Evolutionary conservation across 495 filamentous ascomycete genomes (phyloP).

Genomic region (Penicillium robsamsonii): DNA sequence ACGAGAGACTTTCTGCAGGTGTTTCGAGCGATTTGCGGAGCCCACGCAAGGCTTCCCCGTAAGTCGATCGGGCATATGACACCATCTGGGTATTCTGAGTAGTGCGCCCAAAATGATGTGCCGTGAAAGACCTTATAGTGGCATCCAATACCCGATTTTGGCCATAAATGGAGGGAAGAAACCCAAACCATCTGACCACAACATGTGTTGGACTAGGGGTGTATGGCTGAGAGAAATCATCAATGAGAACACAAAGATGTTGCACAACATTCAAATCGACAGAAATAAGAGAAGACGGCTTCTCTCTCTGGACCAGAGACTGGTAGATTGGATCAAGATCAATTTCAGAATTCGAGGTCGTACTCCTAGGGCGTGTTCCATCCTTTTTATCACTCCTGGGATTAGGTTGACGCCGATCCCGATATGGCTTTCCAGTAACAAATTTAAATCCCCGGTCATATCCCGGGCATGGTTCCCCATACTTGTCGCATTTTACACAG

Average conservation of each 20-base stretch:
- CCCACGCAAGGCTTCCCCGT: conserved; percentile 29
- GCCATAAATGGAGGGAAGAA: conserved; percentile 34
- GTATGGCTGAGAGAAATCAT: conserved; percentile 26
- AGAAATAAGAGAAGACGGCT: conserved; percentile 7
- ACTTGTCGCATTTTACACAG: conserved; percentile 34
- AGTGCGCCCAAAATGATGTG: conserved; percentile 32
- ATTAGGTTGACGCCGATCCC: conserved; percentile 19
- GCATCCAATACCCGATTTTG: conserved; percentile 30
- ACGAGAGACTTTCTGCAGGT: conserved; percentile 27
- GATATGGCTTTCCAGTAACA: conserved; percentile 33
- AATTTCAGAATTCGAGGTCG: background rate
- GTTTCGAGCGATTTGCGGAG: conserved; percentile 26
- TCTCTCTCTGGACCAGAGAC: conserved; percentile 2
- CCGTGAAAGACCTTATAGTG: conserved; percentile 31
- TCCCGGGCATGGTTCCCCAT: conserved; percentile 36
- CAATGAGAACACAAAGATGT: conserved; percentile 23
- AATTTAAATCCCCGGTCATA: conserved; percentile 38
- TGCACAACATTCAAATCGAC: conserved; percentile 27
- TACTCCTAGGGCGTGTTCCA: background rate
- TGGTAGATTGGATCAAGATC: conserved; percentile 1
- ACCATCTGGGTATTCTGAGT: conserved; percentile 26
- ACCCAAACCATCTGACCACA: conserved; percentile 29
- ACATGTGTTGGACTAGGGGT: conserved; percentile 17
- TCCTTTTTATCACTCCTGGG: background rate
- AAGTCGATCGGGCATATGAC: conserved; percentile 30